phyloP scores from a whole-genome alignment of 345 rosid species.

The Rhodamnia argentea region DNA sequence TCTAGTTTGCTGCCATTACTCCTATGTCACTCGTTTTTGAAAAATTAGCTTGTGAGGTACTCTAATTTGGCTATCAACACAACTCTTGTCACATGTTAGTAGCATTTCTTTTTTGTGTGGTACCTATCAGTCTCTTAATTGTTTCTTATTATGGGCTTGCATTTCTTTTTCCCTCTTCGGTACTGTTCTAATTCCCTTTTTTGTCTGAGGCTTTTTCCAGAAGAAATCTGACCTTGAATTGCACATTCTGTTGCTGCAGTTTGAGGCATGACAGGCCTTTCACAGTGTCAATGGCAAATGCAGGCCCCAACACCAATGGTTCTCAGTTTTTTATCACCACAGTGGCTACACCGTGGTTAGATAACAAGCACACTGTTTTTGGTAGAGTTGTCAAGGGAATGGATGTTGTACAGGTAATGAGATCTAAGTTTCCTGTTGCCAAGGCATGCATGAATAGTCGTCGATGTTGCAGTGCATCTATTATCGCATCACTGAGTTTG shows the following conservation, averaged over 20 bases:
- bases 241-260: constrained; percentile 30
- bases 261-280: constrained; percentile 92
- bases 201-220: neutral
- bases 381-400: constrained; percentile 91
- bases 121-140: neutral
- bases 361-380: constrained; percentile 92
- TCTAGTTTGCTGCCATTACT: neutral
- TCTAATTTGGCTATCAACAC: neutral
- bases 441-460: neutral
- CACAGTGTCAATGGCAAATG: constrained; percentile 94
- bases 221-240: neutral
- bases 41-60: neutral
- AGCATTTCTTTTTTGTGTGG: neutral
- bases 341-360: constrained; percentile 97
- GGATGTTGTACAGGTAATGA: constrained; percentile 92
- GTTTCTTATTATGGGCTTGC: neutral
- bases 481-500: neutral
- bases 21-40: neutral
- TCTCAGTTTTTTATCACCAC: constrained; percentile 94
- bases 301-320: constrained; percentile 86
- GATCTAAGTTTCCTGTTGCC: neutral
- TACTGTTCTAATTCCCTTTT: neutral
- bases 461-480: neutral
- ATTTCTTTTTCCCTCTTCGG: neutral
- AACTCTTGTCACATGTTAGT: neutral